Conservation (phyloP, 768 basidiomycete genomes). For the Lyophyllum semitale region DNA sequence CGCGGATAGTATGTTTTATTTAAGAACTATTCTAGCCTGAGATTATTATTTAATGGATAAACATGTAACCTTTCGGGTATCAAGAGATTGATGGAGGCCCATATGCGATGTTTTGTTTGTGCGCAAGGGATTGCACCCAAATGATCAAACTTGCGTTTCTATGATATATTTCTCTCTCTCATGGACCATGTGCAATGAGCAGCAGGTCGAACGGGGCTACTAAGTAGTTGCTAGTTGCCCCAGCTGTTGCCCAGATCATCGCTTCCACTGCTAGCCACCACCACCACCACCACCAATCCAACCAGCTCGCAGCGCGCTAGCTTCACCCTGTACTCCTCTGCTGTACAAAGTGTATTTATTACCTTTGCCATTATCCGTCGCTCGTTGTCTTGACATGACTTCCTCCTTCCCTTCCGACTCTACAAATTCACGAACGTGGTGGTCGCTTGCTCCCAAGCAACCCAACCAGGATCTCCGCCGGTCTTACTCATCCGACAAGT, state of each 20-base stretch:
- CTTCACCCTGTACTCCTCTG: constrained; percentile 4
- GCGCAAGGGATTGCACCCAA: background rate
- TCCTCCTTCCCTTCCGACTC: constrained; percentile 33
- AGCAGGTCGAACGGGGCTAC: constrained; percentile 4
- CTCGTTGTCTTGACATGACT: constrained; percentile 31
- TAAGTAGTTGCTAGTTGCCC: constrained; percentile 7
- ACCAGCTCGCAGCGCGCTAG: too few species aligned
- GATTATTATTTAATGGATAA: constrained; percentile 3
- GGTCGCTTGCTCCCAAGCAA: constrained; percentile 39
- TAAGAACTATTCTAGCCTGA: constrained; percentile 10
- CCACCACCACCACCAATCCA: background rate
- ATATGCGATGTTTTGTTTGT: constrained; percentile 11
- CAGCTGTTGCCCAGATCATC: background rate
- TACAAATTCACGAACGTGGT: constrained; percentile 42
- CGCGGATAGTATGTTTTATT: constrained; percentile 4
- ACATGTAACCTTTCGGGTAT: background rate
- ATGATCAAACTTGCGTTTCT: constrained; percentile 12
- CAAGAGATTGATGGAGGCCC: too few species aligned
- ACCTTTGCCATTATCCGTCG: constrained; percentile 18
- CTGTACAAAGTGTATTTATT: constrained; percentile 12
- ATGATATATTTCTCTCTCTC: constrained; percentile 16
- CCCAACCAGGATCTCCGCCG: constrained; percentile 29
- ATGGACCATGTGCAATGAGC: constrained; percentile 16
- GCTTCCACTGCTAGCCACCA: background rate
- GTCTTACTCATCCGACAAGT: constrained; percentile 30